Conservation (phyloP, 202 grass and related monocot genomes). For the Cymbopogon flexuosus region DNA sequence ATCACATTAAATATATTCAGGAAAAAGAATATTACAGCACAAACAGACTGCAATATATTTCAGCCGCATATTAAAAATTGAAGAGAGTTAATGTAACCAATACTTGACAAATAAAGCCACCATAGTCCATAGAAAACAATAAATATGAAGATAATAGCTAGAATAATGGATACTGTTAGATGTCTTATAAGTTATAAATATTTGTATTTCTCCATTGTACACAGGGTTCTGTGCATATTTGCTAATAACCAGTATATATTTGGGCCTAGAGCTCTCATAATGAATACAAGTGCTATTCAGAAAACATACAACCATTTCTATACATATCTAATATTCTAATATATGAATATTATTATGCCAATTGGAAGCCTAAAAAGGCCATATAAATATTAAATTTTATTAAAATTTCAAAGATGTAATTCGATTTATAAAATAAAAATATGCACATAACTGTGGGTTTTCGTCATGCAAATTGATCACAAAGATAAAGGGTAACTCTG, state of each 20-base stretch:
- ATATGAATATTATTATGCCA: not conserved
- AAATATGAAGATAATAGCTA: not conserved
- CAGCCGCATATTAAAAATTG: not conserved
- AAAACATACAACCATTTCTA: not conserved
- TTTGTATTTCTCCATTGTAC: not conserved
- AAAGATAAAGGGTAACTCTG: not conserved
- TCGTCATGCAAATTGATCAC: not conserved
- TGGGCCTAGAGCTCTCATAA: not conserved
- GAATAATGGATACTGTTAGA: not conserved
- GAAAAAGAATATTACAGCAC: not conserved
- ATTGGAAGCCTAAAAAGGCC: not conserved
- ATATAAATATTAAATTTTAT: not conserved
- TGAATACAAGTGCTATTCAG: not conserved
- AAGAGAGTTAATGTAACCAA: not conserved
- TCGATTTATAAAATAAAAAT: not conserved
- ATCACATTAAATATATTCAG: not conserved
- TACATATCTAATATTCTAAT: not conserved
- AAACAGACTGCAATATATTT: not conserved
- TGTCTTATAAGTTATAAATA: not conserved
- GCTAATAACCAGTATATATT: not conserved
- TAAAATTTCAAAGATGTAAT: not conserved
- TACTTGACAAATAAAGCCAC: not conserved
- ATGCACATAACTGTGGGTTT: not conserved
- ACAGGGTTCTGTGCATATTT: not conserved
- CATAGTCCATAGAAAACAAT: not conserved